A percentile compares a stretch with the other conserved stretches of the same genome.
Evolutionary conservation across 2,329 filamentous ascomycete genomes (phyloP).

Genomic region (Fusarium sp.): DNA sequence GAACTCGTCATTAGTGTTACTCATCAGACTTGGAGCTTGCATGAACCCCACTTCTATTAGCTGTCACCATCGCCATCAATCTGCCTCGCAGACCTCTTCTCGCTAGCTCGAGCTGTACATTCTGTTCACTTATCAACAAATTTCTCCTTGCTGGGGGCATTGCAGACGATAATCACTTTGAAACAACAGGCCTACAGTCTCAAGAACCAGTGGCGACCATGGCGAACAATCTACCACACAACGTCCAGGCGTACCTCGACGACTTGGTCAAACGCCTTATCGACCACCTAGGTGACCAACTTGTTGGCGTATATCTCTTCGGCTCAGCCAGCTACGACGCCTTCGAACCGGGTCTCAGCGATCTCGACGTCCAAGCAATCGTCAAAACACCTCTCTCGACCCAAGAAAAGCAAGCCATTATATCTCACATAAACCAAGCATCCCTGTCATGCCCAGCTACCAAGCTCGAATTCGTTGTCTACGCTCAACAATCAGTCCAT

Average conservation of each 20-base stretch:
- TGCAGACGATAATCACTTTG: rapidly evolving
- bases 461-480: slow-evolving; percentile 22
- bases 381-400: not conserved
- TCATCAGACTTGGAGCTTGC: not conserved
- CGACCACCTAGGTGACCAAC: not conserved
- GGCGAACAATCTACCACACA: not conserved
- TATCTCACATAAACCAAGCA: not conserved
- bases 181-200: too few species aligned
- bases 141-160: too few species aligned
- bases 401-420: not conserved
- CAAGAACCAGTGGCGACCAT: not conserved
- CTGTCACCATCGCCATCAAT: not conserved
- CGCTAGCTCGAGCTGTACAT: not conserved
- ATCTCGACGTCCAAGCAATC: slow-evolving; percentile 16
- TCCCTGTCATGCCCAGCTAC: slow-evolving; percentile 4
- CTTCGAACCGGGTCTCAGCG: slow-evolving; percentile 9
- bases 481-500: not conserved
- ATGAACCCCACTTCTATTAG: not conserved
- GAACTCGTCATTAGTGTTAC: not conserved
- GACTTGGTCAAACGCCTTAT: not conserved
- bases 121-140: too few species aligned
- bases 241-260: not conserved
- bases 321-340: slow-evolving; percentile 23
- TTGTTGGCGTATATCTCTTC: slow-evolving; percentile 19
- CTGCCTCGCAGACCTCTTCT: not conserved